Evolutionary conservation across 2,329 filamentous ascomycete genomes (phyloP), one percentile per base, ranked within the genome.

Genomic region (Pyrenophora tritici-repentis): DNA sequence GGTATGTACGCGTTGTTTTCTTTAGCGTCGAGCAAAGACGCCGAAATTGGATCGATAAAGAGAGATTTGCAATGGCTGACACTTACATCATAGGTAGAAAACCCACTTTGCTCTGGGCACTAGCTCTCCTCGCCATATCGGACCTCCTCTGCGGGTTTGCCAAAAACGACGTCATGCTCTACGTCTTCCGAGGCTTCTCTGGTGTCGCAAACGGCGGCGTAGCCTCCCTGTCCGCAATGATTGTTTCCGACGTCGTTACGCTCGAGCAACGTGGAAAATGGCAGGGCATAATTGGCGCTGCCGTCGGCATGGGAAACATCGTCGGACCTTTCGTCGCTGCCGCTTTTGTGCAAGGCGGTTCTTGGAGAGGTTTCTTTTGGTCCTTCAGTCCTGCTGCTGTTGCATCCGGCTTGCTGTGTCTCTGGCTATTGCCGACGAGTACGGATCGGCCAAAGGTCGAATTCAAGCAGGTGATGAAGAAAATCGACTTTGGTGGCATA

Each of bases 201-300:
- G 85, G 85, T 45, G 74, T 87, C n/a, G 84, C 82, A 8, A 81
- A 80, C 36, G 85, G 85, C 1, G 85, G 85, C 8, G 80, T 87
- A 40, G 79, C 77, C 6, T 69, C 63, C 7, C 56, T 75, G 1
- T 57, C 70, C 0, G 67, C 70, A 61, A 75, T 75, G 32, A 72
- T 73, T 10, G 66, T 74, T 2, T 71, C 66, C 7, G 73, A 76
- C 33, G 47, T 76, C 6, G 62, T 71, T 0, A 73, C 68, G 1
- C 46, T 76, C 14, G 61, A 70, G 47, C 58, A 74, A 12, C 64
- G 73, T 8, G 73, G 72, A 1, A 72, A 74, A 31, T 67, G 73
- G 37, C 68, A 75, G 50, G 74, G 74, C 20, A 62, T 70, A 20
- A 55, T 70, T 6, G 63, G 65, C n/a, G 44, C 50, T 6, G 59